Conservation (phyloP, 805 yeast species). For the Candida sakaeoensis region DNA sequence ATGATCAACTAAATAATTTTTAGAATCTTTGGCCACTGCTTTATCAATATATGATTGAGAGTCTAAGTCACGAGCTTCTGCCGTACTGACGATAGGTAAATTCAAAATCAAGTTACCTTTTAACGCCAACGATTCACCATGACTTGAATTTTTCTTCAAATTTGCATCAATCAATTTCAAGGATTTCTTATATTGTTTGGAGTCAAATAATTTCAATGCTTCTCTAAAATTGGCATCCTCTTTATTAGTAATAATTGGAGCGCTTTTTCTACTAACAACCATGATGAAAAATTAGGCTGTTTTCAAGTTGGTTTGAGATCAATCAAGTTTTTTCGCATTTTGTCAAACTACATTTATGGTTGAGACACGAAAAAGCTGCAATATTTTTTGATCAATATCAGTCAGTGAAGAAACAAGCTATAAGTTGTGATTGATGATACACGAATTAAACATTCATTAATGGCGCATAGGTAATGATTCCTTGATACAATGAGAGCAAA, state of each 20-base stretch:
- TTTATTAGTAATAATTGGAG: constrained; percentile 44
- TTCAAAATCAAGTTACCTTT: constrained; percentile 71
- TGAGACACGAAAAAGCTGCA: too few relatives aligned
- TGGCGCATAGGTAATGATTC: too few relatives aligned
- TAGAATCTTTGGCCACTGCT: constrained; percentile 57
- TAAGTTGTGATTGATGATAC: too few relatives aligned
- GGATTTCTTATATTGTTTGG: constrained; percentile 83
- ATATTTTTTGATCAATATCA: too few relatives aligned
- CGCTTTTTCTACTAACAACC: constrained; percentile 14
- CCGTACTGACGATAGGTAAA: constrained; percentile 34
- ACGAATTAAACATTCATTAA: too few relatives aligned
- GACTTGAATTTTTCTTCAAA: constrained; percentile 69
- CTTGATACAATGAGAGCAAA: too few relatives aligned
- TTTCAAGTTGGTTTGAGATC: too few relatives aligned
- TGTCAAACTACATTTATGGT: too few relatives aligned
- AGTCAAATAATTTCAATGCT: constrained; percentile 79
- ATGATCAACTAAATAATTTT: constrained; percentile 75
- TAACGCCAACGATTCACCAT: constrained; percentile 78
- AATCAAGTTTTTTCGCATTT: too few relatives aligned
- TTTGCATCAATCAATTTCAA: constrained; percentile 70
- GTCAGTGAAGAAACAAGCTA: neutral
- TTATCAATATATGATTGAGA: constrained; percentile 58
- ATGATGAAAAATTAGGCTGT: constrained; percentile 1
- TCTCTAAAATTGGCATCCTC: constrained; percentile 76
- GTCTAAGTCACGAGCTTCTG: constrained; percentile 42